These are phyloP conservation scores for Eutrema japonicum DNA, from an alignment of 345 rosid genomes.

Conservation along the genomic window DNA sequence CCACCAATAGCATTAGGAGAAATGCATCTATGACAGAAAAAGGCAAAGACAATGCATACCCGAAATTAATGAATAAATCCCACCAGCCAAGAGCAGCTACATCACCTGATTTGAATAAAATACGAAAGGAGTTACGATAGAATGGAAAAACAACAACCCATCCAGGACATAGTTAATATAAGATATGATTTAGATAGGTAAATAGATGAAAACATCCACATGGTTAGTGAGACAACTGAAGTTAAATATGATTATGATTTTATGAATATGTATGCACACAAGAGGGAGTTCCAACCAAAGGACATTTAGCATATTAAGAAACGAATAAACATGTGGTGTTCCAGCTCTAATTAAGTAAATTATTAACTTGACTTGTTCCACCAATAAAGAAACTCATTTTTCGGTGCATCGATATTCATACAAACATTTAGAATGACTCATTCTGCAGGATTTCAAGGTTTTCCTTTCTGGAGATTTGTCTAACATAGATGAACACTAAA, in stretches of 20 bases:
- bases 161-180: not conserved
- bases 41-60: slow-evolving; percentile 52
- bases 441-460: not conserved
- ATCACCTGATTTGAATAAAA: slow-evolving; percentile 56
- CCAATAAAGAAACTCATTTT: not conserved
- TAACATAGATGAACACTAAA: not conserved
- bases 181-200: slow-evolving; percentile 1
- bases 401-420: slow-evolving; percentile 12
- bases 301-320: not conserved
- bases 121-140: slow-evolving; percentile 5
- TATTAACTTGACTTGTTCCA: slow-evolving; percentile 16
- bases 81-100: slow-evolving; percentile 97
- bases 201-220: not conserved
- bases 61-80: slow-evolving; percentile 89
- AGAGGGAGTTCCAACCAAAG: slow-evolving; percentile 1
- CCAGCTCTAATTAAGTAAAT: not conserved
- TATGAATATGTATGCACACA: slow-evolving; percentile 18
- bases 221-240: not conserved
- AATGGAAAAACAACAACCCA: not conserved
- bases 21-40: slow-evolving; percentile 1
- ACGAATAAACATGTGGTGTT: not conserved
- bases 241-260: not conserved
- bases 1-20: not conserved
- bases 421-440: slow-evolving; percentile 2
- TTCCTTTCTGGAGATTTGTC: slow-evolving; percentile 4